Conservation (phyloP, 163 green algal genomes). For the Volvox carteri region DNA sequence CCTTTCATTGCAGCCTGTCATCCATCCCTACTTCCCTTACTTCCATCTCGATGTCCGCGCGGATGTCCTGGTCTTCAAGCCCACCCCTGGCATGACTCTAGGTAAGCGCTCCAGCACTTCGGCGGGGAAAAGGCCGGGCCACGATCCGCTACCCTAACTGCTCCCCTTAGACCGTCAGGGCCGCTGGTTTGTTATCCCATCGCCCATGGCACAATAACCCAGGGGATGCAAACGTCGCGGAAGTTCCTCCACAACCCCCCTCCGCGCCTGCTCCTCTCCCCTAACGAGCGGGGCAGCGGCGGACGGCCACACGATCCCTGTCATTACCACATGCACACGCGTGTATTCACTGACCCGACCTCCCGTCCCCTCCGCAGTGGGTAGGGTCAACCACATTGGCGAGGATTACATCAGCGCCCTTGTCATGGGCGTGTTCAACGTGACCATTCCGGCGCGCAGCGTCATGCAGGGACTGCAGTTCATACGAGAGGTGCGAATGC, state of each 20-base stretch:
- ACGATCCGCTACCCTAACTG: no score
- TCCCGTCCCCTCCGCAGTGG: slow-evolving; percentile 58
- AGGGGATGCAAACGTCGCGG: no score
- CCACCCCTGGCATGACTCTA: slow-evolving; percentile 43
- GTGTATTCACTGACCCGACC: not conserved
- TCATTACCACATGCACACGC: not conserved
- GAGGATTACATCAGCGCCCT: slow-evolving; percentile 78
- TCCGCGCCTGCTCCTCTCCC: no score
- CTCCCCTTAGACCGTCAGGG: no score
- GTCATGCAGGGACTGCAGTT: slow-evolving; percentile 67
- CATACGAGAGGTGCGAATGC: slow-evolving; percentile 12
- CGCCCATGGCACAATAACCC: no score
- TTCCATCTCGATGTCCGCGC: slow-evolving; percentile 68
- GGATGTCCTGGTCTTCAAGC: slow-evolving; percentile 71
- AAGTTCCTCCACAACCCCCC: no score
- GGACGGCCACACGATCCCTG: no score
- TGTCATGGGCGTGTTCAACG: slow-evolving; percentile 81
- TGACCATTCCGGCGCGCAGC: slow-evolving; percentile 61
- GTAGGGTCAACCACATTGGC: slow-evolving; percentile 75
- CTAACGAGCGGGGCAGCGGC: no score
- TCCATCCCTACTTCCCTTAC: slow-evolving; percentile 80
- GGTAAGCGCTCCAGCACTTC: slow-evolving; percentile 53
- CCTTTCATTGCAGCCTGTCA: slow-evolving; percentile 47
- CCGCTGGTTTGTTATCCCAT: no score
- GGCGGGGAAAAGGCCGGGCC: no score